A percentile compares a stretch with the other conserved stretches of the same genome.
Conservation (phyloP, 129 eudicot genomes). For the Silybum marianum region DNA sequence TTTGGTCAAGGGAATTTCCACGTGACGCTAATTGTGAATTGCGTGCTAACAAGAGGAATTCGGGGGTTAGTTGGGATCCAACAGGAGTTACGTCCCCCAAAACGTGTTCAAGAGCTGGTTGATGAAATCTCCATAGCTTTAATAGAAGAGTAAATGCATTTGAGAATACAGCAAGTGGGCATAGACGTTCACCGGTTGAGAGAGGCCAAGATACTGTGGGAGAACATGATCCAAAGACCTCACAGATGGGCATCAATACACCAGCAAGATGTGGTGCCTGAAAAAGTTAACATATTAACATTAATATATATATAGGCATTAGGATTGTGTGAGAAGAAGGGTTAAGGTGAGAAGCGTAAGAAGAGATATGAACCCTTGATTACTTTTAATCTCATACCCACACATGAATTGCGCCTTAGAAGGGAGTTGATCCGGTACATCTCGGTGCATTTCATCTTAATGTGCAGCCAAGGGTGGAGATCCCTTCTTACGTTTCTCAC, state of each 20-base stretch:
- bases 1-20: conserved; percentile 40
- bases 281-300: conserved; percentile 2
- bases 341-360: no score
- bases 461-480: no score
- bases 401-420: no score
- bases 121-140: conserved; percentile 92
- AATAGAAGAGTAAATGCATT: conserved; percentile 86
- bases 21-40: conserved; percentile 71
- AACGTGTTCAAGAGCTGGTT: conserved; percentile 72
- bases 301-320: neutral
- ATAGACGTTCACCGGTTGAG: conserved; percentile 63
- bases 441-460: no score
- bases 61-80: conserved; percentile 83
- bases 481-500: no score
- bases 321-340: no score
- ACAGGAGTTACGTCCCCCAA: conserved; percentile 72
- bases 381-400: no score
- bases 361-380: no score
- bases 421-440: no score
- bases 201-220: conserved; percentile 74
- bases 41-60: conserved; percentile 72
- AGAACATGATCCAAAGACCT: conserved; percentile 86
- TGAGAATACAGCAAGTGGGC: conserved; percentile 83
- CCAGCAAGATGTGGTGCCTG: conserved; percentile 97
- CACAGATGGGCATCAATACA: conserved; percentile 94